phyloP scores from a whole-genome alignment of 75 land plant genomes.

The Ceratopteris richardii region DNA sequence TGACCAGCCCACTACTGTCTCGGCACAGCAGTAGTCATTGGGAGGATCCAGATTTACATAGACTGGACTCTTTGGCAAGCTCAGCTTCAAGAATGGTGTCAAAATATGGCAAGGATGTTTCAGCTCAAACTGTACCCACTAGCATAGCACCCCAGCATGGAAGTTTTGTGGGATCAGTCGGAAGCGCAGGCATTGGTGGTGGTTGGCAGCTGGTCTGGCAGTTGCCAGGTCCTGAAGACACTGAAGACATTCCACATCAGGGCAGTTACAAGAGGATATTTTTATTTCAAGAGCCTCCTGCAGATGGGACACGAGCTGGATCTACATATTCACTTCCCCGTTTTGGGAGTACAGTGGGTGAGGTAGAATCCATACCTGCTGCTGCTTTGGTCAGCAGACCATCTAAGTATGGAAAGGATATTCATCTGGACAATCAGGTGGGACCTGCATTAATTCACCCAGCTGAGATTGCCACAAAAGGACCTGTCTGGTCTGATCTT shows the following conservation, averaged over 20 bases:
- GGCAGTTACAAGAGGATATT: constrained; percentile 75
- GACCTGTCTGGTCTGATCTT: constrained; percentile 58
- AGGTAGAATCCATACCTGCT: constrained; percentile 54
- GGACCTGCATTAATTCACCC: constrained; percentile 68
- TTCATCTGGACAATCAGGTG: constrained; percentile 47
- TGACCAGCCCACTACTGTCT: constrained; percentile 60
- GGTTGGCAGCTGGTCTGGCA: constrained; percentile 96
- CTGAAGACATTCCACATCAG: constrained; percentile 45
- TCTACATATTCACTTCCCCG: constrained; percentile 56
- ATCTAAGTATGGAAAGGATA: constrained; percentile 44
- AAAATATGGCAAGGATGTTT: no score
- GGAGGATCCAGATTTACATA: background rate
- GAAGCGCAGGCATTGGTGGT: constrained; percentile 78
- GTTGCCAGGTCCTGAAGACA: constrained; percentile 52
- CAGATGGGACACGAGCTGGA: constrained; percentile 19
- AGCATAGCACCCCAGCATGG: constrained; percentile 27
- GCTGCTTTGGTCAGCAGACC: constrained; percentile 82
- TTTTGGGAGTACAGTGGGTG: constrained; percentile 23
- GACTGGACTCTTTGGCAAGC: constrained; percentile 12
- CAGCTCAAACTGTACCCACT: background rate
- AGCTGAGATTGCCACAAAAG: constrained; percentile 45
- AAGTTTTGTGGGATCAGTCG: constrained; percentile 38
- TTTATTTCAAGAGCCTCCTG: constrained; percentile 51
- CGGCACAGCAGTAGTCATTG: constrained; percentile 32
- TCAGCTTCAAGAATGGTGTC: constrained; percentile 36